Conservation (phyloP, 768 basidiomycete species). For the Tylopilus rubrobrunneus region DNA sequence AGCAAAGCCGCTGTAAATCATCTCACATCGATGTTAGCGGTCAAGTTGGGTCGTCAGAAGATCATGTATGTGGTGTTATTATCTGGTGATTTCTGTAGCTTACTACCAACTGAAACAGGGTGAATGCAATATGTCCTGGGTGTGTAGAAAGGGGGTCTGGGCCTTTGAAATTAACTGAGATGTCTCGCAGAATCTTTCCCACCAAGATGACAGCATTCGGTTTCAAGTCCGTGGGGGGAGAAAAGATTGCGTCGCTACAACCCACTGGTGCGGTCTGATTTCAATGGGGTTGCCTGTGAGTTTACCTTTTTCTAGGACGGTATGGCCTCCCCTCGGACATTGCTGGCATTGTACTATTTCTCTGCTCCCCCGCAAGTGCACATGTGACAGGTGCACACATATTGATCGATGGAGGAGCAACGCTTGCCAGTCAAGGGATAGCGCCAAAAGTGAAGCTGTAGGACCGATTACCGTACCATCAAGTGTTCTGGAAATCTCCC, state of each 20-base stretch:
- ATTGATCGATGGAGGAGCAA: slow-evolving; percentile 64
- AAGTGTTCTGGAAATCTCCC: not conserved
- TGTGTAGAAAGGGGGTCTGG: slow-evolving; percentile 24
- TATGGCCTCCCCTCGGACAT: slow-evolving; percentile 62
- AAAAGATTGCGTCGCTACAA: slow-evolving; percentile 47
- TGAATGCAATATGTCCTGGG: slow-evolving; percentile 85
- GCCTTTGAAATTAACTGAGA: not conserved
- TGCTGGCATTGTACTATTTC: slow-evolving; percentile 67
- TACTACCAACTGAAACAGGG: slow-evolving; percentile 37
- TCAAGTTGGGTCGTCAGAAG: slow-evolving; percentile 53
- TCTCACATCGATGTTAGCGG: slow-evolving; percentile 67
- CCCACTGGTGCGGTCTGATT: slow-evolving; percentile 53
- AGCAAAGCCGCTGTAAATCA: slow-evolving; percentile 90
- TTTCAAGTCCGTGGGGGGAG: slow-evolving; percentile 51
- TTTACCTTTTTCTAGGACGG: slow-evolving; percentile 44
- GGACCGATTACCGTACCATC: not conserved
- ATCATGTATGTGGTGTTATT: slow-evolving; percentile 54
- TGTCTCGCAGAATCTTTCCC: slow-evolving; percentile 56
- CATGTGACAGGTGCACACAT: slow-evolving; percentile 76
- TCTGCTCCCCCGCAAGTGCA: slow-evolving; percentile 65
- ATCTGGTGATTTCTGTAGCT: not conserved
- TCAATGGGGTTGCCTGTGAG: not conserved
- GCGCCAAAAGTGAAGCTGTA: slow-evolving; percentile 27
- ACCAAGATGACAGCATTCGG: slow-evolving; percentile 83
- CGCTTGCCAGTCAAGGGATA: slow-evolving; percentile 17